Base-by-base conservation (phyloP, 208 protist genomes). In the Crithidia expoeki region DNA sequence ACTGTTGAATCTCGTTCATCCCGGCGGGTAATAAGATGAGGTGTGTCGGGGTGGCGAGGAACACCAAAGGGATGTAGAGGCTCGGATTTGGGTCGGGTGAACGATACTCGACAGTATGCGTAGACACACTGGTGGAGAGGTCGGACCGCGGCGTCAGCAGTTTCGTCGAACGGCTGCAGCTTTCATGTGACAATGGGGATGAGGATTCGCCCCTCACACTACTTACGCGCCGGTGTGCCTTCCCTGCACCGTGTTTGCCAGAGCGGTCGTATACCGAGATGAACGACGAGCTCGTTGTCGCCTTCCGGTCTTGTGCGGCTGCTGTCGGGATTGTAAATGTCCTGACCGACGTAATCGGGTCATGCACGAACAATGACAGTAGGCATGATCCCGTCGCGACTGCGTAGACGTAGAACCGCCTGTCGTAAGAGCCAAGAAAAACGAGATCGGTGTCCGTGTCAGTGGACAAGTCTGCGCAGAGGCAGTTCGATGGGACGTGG, bases 371-470 rank as follows among this genome's bases (percentile, higher is more conserved):
- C 46, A 96, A 55, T 17, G 84, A 91, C 9, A 86, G 67, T 52
- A 94, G 62, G 62, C 88, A 93, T 23, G 55, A 68, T 0, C 92
- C 86, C 19, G 27, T 72, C 23, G 46, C 27, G 40, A 94, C 32
- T 21, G 77, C 79, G 72, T 97, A 97, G 0, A 88, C 83, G 70
- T 97, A 97, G 42, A 97, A 71, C 19, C 83, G 87, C 4, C 84
- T 61, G 66, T 97, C 90, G 33, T 81, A 83, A 21, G 88, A 93
- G 44, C 89, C 92, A 28, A 94, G 79, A 61, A 93, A 93, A 47
- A 96, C 27, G 21, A 83, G 59, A 50, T 77, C 70, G 33, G 55
- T 51, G 23, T 57, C 80, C 27, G 64, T 64, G 3, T 86, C 84
- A 4, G 59, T 67, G 7, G 65, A 65, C 1, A 96, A 68, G 63